Evolutionary conservation across 2,329 filamentous ascomycete genomes (phyloP), one percentile per base, ranked within the genome.

Genomic region (Thelonectria discophora): DNA sequence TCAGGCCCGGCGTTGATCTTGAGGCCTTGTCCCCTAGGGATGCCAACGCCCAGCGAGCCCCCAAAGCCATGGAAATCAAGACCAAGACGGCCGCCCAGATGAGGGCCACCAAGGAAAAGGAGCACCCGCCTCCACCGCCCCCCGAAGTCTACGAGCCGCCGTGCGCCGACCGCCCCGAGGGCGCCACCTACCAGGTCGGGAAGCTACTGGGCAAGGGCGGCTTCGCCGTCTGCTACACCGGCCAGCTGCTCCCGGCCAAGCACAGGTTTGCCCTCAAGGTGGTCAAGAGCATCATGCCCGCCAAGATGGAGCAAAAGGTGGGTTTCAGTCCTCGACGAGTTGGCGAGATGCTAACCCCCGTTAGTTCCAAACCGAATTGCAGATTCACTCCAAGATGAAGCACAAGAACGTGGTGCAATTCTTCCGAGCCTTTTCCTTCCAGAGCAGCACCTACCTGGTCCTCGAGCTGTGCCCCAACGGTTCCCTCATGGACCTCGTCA

Each of bases 311-410:
- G 74, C 91, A 94, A 77, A 94, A 94, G 88, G 91, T 92, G 53
- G 76, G 66, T 17, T n/a, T n/a, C 18, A 7, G 3, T 27, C 20
- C 9, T 8, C 13, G 12, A 8, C 8, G 6, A 24, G 30, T 12
- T 18, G 17, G 8, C 42, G 3, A 12, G 42, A 17, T 30, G 47
- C 65, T 74, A 54, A 75, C 67, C 7, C 9, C 12, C 17, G 13
- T 1, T 43, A 89, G 86, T 89, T 90, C 70, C 87, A 89, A 87
- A 87, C 87, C 20, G 95, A 99, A 77, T 86, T 99, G 7, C 94
- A 98, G 78, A 97, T 99, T 63, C 95, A 99, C 79, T 97, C 95
- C 45, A 99, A 98, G 76, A 94, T 99, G 88, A 89, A 90, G 60
- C 95, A 99, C 74, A 91, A 91, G 55, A 97, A 97, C 76, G 94